Conservation (phyloP, 345 rosid species). For the Eucalyptus melliodora region DNA sequence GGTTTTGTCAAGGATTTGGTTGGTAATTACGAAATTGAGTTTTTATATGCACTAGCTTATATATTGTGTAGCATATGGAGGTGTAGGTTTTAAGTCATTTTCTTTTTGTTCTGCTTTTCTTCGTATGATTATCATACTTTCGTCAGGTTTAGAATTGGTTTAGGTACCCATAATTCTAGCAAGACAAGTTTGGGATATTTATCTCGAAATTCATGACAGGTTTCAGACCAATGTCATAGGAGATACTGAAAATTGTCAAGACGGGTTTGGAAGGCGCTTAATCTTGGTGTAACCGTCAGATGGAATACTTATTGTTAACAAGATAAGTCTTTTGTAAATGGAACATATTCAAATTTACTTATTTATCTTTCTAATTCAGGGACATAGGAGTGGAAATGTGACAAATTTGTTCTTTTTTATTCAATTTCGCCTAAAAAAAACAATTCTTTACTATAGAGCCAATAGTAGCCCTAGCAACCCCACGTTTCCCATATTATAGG, state of each 20-base stretch:
- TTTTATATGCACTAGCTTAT: neutral
- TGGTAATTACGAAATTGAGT: neutral
- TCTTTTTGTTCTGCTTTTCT: neutral
- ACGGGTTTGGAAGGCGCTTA: neutral
- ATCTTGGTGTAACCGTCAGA: rapidly evolving
- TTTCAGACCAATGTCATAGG: neutral
- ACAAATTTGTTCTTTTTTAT: neutral
- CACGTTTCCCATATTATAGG: neutral
- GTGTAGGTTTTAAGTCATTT: neutral
- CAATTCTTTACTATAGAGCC: neutral
- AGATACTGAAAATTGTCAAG: neutral
- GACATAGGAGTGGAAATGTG: neutral
- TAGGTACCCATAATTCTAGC: neutral
- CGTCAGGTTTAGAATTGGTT: neutral
- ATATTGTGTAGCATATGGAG: neutral
- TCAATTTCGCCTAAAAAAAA: neutral
- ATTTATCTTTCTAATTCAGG: neutral
- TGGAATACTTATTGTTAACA: neutral
- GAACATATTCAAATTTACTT: neutral
- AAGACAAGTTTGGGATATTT: neutral
- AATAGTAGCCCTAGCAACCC: neutral
- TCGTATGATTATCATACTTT: too few species aligned
- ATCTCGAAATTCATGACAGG: neutral
- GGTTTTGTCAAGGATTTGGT: neutral
- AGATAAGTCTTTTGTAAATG: neutral